Base-by-base conservation (phyloP, 2,329 filamentous ascomycete genomes). In the Paracorniculantispora psalliotae region DNA sequence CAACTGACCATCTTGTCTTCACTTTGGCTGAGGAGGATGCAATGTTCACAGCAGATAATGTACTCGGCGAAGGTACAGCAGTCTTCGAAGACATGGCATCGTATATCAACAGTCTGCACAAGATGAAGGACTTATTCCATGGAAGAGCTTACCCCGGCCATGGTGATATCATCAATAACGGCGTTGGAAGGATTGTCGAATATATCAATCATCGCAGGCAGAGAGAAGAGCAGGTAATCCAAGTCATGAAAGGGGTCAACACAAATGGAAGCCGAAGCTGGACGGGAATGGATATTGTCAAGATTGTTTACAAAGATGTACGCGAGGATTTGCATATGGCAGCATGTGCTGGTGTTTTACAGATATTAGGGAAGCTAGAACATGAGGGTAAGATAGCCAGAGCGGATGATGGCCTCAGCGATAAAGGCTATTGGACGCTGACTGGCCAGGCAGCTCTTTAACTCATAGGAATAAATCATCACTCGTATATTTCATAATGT, bases 21-120 rank as follows among this genome's bases (percentile, higher is more conserved):
- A 71, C 92, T 5, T 73, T 96, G 4, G 81, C 87, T 48, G 90
- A 96, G 81, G 80, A 96, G 67, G 81, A 91, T 65, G 87, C 90
- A 43, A 85, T 96, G 76, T 94, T 96, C 71, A 96, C 91, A 0
- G 92, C 88, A 7, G 92, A 96, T 72, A 96, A 93, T 69, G 88
- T 96, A 1, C 80, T 96, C 2, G 92, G 92, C 1, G 90, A 96
- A 61, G 91, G 91, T 13, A 96, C 90, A 2, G 86, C 89, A 3
- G 90, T 94, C 0, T 96, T 96, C 65, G 90, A 96, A 70, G 84
- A 94, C 63, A 78, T 96, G 9, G 71, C 75, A 1, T 75, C 77
- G 0, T 96, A 96, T 69, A 76, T 96, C 62, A 68, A 72, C 21
- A 91, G 85, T 61, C 77, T 96, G 13, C 78, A 84, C 41, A 79